These are phyloP conservation scores for Croton setiger DNA, from an alignment of 441 rosid species.

Conservation along the genomic window DNA sequence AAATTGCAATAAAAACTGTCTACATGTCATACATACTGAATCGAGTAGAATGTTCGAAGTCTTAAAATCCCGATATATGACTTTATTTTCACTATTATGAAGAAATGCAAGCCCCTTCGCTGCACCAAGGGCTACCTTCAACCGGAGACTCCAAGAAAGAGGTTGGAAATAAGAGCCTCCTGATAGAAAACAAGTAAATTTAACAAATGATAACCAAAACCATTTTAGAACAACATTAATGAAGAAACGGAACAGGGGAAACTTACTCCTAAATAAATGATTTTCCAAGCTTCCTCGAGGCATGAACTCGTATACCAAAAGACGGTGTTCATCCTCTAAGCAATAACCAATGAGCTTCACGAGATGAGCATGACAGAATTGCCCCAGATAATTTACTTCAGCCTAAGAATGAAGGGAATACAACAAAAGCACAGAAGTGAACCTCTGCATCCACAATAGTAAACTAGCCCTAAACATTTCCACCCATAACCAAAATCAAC, in stretches of 20 bases:
- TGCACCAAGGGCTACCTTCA: conserved; percentile 85
- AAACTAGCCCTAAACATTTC: background rate
- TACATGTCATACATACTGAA: conserved; percentile 41
- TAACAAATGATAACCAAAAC: background rate
- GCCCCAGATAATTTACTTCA: conserved; percentile 86
- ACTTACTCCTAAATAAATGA: conserved; percentile 82
- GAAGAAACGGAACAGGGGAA: conserved; percentile 8
- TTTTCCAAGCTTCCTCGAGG: conserved; percentile 94
- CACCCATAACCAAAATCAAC: background rate
- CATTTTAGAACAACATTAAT: conserved; percentile 1
- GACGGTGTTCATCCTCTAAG: conserved; percentile 86
- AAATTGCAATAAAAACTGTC: conserved; percentile 3
- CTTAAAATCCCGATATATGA: conserved; percentile 83
- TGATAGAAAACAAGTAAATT: conserved; percentile 23
- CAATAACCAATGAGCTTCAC: conserved; percentile 86
- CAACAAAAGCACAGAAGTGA: background rate
- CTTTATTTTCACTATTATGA: conserved; percentile 65
- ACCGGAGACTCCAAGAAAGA: conserved; percentile 80
- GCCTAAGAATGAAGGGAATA: conserved; percentile 39
- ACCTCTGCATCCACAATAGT: conserved; percentile 3
- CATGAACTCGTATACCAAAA: conserved; percentile 88
- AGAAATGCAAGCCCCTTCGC: conserved; percentile 93
- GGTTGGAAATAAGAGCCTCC: conserved; percentile 92
- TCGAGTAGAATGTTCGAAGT: conserved; percentile 82
- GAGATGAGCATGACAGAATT: conserved; percentile 70